These are phyloP conservation scores for Dionaea muscipula DNA, from an alignment of 179 eudicot species.

Conservation along the genomic window DNA sequence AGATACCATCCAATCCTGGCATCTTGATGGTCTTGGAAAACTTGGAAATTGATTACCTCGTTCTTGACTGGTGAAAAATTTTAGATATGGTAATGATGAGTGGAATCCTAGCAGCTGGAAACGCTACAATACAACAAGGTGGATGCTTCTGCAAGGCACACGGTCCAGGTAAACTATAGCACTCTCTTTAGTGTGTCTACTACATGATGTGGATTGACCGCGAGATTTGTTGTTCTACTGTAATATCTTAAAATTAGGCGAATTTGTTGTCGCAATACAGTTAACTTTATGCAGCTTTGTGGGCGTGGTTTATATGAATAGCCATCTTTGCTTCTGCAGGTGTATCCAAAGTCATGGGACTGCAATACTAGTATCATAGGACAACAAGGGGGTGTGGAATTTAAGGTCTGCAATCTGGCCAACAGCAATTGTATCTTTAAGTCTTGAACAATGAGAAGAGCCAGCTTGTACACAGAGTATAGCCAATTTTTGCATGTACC, in stretches of 20 bases:
- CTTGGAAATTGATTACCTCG: no score
- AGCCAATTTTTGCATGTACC: no score
- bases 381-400: slow-evolving; percentile 94
- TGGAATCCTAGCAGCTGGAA: slow-evolving; percentile 53
- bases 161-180: slow-evolving; percentile 10
- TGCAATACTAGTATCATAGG: slow-evolving; percentile 47
- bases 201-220: background rate
- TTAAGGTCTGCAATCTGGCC: slow-evolving; percentile 80
- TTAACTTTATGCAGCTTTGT: background rate
- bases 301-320: background rate
- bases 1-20: slow-evolving; percentile 68
- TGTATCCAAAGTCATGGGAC: slow-evolving; percentile 72
- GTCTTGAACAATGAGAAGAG: slow-evolving; percentile 54
- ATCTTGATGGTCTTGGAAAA: slow-evolving; percentile 98
- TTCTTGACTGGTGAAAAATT: background rate
- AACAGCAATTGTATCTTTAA: slow-evolving; percentile 49
- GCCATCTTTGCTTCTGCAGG: slow-evolving; percentile 27
- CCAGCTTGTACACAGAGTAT: slow-evolving; percentile 40
- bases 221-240: background rate
- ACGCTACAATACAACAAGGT: slow-evolving; percentile 50
- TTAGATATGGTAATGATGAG: slow-evolving; percentile 47
- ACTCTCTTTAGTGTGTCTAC: background rate
- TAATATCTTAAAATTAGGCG: no score
- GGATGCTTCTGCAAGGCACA: slow-evolving; percentile 43
- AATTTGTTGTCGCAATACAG: no score